Evolutionary conservation across 139 green algal genomes (phyloP).

Genomic region (Tetraselmis chui): DNA sequence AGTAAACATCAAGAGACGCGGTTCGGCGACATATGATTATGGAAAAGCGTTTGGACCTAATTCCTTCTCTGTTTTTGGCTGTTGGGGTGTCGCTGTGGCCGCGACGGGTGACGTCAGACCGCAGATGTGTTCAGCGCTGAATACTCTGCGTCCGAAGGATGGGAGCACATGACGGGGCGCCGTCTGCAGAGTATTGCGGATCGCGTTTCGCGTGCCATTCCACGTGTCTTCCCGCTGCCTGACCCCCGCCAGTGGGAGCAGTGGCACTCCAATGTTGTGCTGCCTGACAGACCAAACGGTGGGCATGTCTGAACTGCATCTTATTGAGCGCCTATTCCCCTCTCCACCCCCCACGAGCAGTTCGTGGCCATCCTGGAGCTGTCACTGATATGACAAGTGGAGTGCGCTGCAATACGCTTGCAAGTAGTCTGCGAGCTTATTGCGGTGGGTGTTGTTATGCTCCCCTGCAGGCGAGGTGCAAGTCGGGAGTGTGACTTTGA

Average conservation of each 20-base stretch:
- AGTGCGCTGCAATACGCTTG: too few species aligned
- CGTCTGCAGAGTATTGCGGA: background rate
- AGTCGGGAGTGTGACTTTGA: background rate
- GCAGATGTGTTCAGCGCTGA: background rate
- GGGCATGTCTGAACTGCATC: too few species aligned
- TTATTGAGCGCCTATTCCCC: background rate
- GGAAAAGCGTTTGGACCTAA: too few species aligned
- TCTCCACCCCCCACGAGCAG: background rate
- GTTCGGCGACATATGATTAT: too few species aligned
- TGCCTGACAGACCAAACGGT: background rate
- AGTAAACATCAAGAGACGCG: too few species aligned
- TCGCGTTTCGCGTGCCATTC: background rate
- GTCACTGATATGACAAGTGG: too few species aligned
- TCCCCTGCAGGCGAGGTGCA: background rate
- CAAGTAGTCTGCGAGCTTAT: background rate
- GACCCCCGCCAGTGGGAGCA: background rate
- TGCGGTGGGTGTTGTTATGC: background rate
- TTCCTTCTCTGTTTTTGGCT: too few species aligned
- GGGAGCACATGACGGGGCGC: background rate
- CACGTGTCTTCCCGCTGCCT: background rate
- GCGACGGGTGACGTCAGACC: background rate
- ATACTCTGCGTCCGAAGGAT: background rate
- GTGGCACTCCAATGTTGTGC: background rate
- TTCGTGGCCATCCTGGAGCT: too few species aligned
- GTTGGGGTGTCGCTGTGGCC: too few species aligned